phyloP scores from a whole-genome alignment of 805 yeast species.

The Saturnispora halmiae region DNA sequence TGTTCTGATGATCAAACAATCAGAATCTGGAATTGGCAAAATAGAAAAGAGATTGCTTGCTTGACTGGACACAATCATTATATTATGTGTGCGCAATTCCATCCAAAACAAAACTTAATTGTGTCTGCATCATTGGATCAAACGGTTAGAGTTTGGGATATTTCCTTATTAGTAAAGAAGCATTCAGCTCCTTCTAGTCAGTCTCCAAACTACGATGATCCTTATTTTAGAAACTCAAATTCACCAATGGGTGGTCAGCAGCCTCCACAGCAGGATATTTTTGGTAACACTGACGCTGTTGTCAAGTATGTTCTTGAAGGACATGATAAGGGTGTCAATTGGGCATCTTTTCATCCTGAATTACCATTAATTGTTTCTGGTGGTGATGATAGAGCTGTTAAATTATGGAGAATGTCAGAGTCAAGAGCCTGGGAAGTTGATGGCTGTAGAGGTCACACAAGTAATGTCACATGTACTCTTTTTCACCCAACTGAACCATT shows the following conservation, averaged over 20 bases:
- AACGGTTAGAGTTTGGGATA: conserved; percentile 99
- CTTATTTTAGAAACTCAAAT: conserved; percentile 33
- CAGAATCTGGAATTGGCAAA: conserved; percentile 99
- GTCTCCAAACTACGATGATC: conserved; percentile 31
- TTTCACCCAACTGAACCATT: conserved; percentile 93
- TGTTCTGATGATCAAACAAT: conserved; percentile 98
- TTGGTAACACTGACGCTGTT: conserved; percentile 88
- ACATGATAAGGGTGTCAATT: conserved; percentile 96
- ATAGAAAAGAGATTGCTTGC: conserved; percentile 93
- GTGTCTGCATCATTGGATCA: conserved; percentile 96
- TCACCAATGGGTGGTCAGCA: conserved; percentile 24
- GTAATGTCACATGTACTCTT: conserved; percentile 77
- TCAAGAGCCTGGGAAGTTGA: conserved; percentile 99
- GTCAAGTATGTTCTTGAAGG: conserved; percentile 96
- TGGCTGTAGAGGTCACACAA: conserved; percentile 95
- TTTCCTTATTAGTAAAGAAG: conserved; percentile 85
- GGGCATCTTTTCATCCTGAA: conserved; percentile 98
- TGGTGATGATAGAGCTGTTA: conserved; percentile 92
- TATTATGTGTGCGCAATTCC: conserved; percentile 97
- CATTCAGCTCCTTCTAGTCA: conserved; percentile 55
- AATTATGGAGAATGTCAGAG: conserved; percentile 96
- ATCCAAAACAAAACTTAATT: conserved; percentile 87
- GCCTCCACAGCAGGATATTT: conserved; percentile 80
- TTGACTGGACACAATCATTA: conserved; percentile 97
- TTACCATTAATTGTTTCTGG: conserved; percentile 90